phyloP scores from a whole-genome alignment of 164 flowering plant genomes.

The Macadamia tetraphylla region DNA sequence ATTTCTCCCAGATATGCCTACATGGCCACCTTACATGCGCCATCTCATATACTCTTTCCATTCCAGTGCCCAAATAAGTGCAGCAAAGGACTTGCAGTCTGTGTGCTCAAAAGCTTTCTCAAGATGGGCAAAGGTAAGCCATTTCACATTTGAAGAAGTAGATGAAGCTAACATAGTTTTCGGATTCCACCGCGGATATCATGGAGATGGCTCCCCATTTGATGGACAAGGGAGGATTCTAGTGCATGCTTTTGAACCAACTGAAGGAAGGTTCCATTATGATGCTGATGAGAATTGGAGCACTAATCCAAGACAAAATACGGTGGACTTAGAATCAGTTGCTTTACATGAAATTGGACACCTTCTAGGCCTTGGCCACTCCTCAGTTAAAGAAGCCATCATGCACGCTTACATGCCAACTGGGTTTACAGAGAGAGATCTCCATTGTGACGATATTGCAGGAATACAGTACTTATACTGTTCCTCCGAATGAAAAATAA shows the following conservation, averaged over 20 bases:
- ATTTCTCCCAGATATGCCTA: slow-evolving; percentile 1
- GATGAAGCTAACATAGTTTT: slow-evolving; percentile 16
- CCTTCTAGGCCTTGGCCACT: slow-evolving; percentile 55
- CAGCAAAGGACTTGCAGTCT: neutral
- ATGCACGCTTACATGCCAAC: slow-evolving; percentile 56
- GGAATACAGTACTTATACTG: slow-evolving; percentile 55
- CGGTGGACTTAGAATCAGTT: slow-evolving; percentile 10
- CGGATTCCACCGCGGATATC: slow-evolving; percentile 5
- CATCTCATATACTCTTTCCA: slow-evolving; percentile 7
- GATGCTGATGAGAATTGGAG: slow-evolving; percentile 25
- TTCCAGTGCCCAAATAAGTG: neutral
- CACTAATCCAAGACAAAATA: neutral
- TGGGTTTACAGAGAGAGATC: slow-evolving; percentile 41
- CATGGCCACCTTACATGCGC: slow-evolving; percentile 9
- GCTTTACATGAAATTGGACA: slow-evolving; percentile 59
- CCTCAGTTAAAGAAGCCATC: slow-evolving; percentile 45
- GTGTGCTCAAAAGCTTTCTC: slow-evolving; percentile 3
- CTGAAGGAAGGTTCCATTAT: slow-evolving; percentile 21
- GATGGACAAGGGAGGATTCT: slow-evolving; percentile 22
- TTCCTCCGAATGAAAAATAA: too few species aligned
- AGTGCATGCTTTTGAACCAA: slow-evolving; percentile 31
- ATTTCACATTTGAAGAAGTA: slow-evolving; percentile 3
- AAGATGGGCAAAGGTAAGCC: slow-evolving; percentile 10
- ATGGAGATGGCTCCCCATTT: slow-evolving; percentile 22
- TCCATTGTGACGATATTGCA: slow-evolving; percentile 51